Conservation (phyloP, 148 eudicot genomes). For the Heliamphora exappendiculata region DNA sequence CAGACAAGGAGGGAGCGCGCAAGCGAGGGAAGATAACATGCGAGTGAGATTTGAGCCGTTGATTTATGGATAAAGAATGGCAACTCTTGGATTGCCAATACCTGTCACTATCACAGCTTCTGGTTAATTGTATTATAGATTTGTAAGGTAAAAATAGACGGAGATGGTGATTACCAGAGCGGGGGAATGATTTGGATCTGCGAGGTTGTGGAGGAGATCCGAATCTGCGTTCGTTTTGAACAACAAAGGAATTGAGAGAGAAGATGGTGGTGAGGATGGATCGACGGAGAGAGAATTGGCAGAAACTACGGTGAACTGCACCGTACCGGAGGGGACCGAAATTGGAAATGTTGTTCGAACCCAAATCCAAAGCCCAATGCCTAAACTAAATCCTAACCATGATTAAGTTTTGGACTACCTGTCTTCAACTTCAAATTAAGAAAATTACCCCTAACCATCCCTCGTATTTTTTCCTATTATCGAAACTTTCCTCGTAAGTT, state of each 20-base stretch:
- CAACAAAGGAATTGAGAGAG: neutral
- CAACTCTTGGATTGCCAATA: too few species aligned
- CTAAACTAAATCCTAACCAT: neutral
- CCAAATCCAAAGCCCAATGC: neutral
- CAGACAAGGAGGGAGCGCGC: too few species aligned
- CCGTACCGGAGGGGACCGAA: neutral
- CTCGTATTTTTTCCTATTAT: too few species aligned
- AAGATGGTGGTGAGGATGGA: neutral
- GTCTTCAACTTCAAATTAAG: too few species aligned
- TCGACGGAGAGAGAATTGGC: neutral
- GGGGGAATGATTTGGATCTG: constrained; percentile 2
- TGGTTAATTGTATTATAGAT: too few species aligned
- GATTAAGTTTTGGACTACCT: neutral
- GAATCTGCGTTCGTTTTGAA: neutral
- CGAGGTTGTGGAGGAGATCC: neutral
- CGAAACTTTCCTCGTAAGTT: too few species aligned
- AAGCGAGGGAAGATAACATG: too few species aligned
- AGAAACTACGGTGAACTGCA: neutral
- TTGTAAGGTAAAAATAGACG: too few species aligned
- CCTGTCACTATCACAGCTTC: too few species aligned
- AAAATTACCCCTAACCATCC: too few species aligned
- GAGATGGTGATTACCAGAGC: neutral
- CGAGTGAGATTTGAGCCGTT: too few species aligned
- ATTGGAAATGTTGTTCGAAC: neutral
- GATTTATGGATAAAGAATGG: too few species aligned